Evolutionary conservation across 2,329 filamentous ascomycete species (phyloP).

Genomic region (Graphilbum fragrans): DNA sequence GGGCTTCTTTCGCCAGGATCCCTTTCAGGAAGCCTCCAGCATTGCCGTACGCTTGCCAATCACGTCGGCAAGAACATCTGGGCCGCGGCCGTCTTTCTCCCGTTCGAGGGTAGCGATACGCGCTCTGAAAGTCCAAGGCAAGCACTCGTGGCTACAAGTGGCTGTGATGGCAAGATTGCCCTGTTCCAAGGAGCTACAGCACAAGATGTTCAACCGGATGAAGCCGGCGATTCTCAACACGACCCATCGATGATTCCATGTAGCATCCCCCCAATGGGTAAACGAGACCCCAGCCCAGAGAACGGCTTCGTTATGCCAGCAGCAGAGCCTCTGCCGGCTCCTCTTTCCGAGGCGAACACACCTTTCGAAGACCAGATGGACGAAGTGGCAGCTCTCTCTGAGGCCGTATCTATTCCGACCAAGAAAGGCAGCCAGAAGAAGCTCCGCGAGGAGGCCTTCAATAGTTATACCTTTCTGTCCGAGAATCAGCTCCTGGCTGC

Average conservation of each 20-base stretch:
- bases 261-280: no score
- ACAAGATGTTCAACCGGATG: no score
- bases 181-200: no score
- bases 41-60: constrained; percentile 44
- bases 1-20: no score
- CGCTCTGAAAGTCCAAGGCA: constrained; percentile 12
- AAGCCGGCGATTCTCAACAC: no score
- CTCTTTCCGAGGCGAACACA: not conserved
- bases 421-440: constrained; percentile 1
- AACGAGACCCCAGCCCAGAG: no score
- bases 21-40: constrained; percentile 23
- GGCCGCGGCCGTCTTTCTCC: constrained; percentile 44
- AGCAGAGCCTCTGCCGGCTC: not conserved
- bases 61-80: constrained; percentile 89
- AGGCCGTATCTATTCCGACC: not conserved
- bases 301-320: no score
- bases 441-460: constrained; percentile 9
- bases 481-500: constrained; percentile 61
- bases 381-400: not conserved
- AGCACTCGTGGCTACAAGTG: constrained; percentile 56
- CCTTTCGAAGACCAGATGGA: not conserved
- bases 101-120: not conserved
- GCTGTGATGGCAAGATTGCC: constrained; percentile 64
- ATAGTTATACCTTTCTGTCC: constrained; percentile 50
- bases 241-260: no score